Percentiles rank a stretch among this genome's conserved stretches.
phyloP scores from a whole-genome alignment of 352 stramenopile genomes.

The Phytophthora chlamydospora region DNA sequence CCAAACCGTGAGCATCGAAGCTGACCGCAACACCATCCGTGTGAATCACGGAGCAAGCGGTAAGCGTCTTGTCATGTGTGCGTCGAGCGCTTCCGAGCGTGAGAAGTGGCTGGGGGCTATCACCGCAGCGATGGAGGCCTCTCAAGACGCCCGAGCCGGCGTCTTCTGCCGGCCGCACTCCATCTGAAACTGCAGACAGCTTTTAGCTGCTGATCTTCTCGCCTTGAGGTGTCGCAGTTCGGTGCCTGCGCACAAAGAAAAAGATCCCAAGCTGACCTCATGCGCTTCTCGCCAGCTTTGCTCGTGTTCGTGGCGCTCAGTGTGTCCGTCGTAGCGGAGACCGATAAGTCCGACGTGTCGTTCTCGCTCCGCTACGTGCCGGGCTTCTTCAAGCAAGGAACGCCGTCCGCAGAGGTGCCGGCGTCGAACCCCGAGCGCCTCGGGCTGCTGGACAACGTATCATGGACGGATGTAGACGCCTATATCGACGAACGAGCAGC shows the following conservation, averaged over 20 bases:
- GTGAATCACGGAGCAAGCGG: neutral
- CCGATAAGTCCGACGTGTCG: conserved; percentile 12
- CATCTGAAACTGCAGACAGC: too few species aligned
- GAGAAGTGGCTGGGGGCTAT: neutral
- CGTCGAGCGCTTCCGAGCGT: neutral
- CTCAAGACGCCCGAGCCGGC: neutral
- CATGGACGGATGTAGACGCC: conserved; percentile 38
- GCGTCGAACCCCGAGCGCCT: conserved; percentile 24
- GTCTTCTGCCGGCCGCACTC: too few species aligned
- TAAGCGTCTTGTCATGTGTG: neutral
- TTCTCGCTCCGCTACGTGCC: conserved; percentile 42
- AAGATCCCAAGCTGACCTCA: conserved; percentile 3
- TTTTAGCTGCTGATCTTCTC: too few species aligned
- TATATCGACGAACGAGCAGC: conserved; percentile 23
- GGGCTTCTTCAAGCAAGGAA: conserved; percentile 44
- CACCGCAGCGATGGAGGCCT: neutral
- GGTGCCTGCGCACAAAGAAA: conserved; percentile 9
- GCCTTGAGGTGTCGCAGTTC: neutral
- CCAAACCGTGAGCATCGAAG: neutral
- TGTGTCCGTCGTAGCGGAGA: neutral
- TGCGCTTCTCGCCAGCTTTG: conserved; percentile 8
- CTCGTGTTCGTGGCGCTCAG: neutral
- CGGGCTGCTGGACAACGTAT: conserved; percentile 33
- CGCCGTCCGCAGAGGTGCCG: conserved; percentile 7
- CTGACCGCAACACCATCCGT: neutral